Conservation (phyloP, 495 filamentous ascomycete genomes). For the Neurospora sp. region DNA sequence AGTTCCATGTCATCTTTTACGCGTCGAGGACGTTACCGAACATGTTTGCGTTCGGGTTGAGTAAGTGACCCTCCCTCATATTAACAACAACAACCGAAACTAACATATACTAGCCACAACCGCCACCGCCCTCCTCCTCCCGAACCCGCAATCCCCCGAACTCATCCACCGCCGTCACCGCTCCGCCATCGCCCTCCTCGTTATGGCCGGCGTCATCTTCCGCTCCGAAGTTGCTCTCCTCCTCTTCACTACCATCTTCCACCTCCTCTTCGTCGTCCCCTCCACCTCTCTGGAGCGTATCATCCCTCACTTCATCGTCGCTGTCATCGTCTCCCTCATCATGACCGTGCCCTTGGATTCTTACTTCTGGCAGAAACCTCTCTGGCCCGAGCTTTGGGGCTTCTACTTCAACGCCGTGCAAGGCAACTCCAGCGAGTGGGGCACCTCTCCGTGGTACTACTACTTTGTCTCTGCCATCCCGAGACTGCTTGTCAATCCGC, state of each 20-base stretch:
- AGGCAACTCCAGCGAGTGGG: constrained; percentile 72
- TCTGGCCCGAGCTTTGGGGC: constrained; percentile 86
- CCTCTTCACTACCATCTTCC: constrained; percentile 46
- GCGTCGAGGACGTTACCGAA: constrained; percentile 88
- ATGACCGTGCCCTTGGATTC: constrained; percentile 70
- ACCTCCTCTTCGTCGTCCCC: constrained; percentile 48
- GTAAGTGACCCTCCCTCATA: constrained; percentile 27
- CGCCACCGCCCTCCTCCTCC: constrained; percentile 62
- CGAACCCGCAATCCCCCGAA: constrained; percentile 27
- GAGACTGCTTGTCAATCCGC: constrained; percentile 72
- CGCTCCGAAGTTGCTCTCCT: constrained; percentile 84
- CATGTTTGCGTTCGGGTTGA: constrained; percentile 87
- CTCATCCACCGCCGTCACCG: constrained; percentile 30
- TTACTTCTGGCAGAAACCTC: constrained; percentile 78
- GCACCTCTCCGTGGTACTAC: constrained; percentile 70
- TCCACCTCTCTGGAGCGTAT: constrained; percentile 50
- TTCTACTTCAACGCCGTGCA: constrained; percentile 90
- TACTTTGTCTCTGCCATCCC: constrained; percentile 79
- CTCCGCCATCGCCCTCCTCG: constrained; percentile 61
- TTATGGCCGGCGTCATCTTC: constrained; percentile 76
- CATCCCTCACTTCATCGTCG: constrained; percentile 56
- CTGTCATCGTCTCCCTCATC: constrained; percentile 50
- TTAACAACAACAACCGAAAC: too few species aligned
- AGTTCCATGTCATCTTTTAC: constrained; percentile 93
- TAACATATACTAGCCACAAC: constrained; percentile 44